Evolutionary conservation across 2,329 filamentous ascomycete species (phyloP).

Genomic region (Nigrospora sphaerica): DNA sequence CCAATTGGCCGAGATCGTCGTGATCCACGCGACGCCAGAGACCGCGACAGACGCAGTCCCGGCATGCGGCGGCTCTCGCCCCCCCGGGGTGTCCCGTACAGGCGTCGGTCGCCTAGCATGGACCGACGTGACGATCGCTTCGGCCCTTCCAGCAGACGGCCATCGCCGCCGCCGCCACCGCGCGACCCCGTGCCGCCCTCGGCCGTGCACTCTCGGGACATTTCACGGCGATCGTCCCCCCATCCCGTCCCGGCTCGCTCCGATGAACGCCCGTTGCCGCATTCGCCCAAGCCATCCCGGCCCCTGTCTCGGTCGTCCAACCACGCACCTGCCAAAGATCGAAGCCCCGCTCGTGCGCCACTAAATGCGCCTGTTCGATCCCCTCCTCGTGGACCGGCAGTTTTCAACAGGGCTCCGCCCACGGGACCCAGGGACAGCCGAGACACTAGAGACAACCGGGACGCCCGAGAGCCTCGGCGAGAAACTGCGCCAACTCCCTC

Average conservation of each 20-base stretch:
- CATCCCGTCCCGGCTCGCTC: conserved; percentile 37
- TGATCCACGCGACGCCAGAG: conserved; percentile 4
- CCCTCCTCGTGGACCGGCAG: conserved; percentile 49
- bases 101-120: conserved; percentile 45
- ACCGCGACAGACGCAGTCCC: conserved; percentile 16
- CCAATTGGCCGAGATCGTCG: conserved; percentile 40
- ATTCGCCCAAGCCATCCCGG: conserved; percentile 27
- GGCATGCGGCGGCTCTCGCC: conserved; percentile 30
- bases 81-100: conserved; percentile 36
- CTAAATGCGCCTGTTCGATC: conserved; percentile 26
- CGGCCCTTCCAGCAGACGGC: conserved; percentile 31
- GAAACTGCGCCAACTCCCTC: conserved; percentile 15
- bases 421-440: conserved; percentile 29
- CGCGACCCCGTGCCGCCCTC: conserved; percentile 44
- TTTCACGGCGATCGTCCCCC: conserved; percentile 47
- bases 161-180: conserved; percentile 29
- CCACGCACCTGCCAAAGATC: conserved; percentile 14
- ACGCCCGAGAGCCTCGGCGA: conserved; percentile 4
- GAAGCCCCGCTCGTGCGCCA: conserved; percentile 10
- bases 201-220: conserved; percentile 40
- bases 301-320: conserved; percentile 22
- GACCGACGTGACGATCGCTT: conserved; percentile 40
- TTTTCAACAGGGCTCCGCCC: conserved; percentile 38
- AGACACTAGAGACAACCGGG: conserved; percentile 28
- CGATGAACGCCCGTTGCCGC: conserved; percentile 38